A percentile compares a stretch with the other conserved stretches of the same genome.
phyloP scores from a whole-genome alignment of 192 early-diverging fungal genomes.

The Endogone sp. region DNA sequence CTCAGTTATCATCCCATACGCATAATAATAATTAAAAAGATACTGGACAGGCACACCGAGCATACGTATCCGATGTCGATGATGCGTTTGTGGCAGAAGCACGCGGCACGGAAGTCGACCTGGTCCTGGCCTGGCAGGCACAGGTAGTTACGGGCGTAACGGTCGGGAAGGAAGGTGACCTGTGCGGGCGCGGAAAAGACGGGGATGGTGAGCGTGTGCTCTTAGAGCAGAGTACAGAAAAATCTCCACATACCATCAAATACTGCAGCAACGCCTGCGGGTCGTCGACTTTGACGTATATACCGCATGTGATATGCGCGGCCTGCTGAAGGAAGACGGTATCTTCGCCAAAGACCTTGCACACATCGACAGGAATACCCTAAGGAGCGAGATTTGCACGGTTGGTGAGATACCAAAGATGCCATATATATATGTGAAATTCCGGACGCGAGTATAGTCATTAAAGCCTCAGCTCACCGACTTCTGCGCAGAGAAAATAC shows the following conservation, averaged over 20 bases:
- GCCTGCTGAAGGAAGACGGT: conserved; percentile 94
- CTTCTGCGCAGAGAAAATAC: conserved; percentile 96
- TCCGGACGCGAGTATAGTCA: neutral
- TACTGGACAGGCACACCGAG: conserved; percentile 95
- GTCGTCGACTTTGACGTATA: conserved; percentile 72
- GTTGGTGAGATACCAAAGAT: conserved; percentile 1
- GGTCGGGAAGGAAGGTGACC: conserved; percentile 81
- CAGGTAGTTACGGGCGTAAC: conserved; percentile 66
- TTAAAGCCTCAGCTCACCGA: conserved; percentile 39
- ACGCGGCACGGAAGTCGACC: conserved; percentile 92
- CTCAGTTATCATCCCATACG: neutral
- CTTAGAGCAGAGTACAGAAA: too few species aligned
- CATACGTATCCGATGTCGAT: conserved; percentile 97
- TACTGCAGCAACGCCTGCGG: conserved; percentile 74
- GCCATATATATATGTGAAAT: neutral
- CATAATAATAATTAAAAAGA: neutral
- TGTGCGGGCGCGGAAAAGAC: conserved; percentile 12
- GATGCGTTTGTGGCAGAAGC: conserved; percentile 95
- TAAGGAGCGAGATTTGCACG: conserved; percentile 14
- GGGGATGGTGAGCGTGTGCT: too few species aligned
- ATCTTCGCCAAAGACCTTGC: conserved; percentile 72
- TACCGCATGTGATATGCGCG: conserved; percentile 80
- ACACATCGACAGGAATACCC: conserved; percentile 89
- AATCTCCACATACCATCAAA: conserved; percentile 86
- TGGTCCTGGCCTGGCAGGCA: conserved; percentile 71